Base-by-base conservation (phyloP, 768 basidiomycete species). In the Coprinopsis strossmayeri region DNA sequence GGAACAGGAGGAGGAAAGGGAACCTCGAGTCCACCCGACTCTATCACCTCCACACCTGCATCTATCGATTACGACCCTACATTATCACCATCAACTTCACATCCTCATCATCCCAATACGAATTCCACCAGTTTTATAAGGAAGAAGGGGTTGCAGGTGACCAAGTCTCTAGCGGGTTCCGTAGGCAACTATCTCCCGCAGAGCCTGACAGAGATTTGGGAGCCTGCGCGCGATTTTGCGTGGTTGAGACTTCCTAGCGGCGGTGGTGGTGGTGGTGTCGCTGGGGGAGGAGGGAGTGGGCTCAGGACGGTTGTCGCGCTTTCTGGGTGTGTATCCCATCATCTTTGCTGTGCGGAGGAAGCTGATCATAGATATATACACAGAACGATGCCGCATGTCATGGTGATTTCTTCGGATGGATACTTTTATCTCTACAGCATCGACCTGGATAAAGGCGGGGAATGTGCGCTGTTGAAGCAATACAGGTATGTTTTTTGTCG, bases 341-440 rank as follows among this genome's bases (percentile, higher is more conserved):
- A 26, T 26, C 9, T 15, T 27, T 48, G 9, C 48, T 41, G n/a
- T n/a, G n/a, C n/a, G n/a, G n/a, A n/a, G n/a, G n/a, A n/a, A n/a
- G n/a, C n/a, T n/a, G n/a, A n/a, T n/a, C n/a, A n/a, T n/a, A n/a
- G n/a, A n/a, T n/a, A n/a, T n/a, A n/a, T n/a, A n/a, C n/a, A n/a
- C 35, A 32, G 46, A 15, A 92, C 91, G 5, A 87, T 90, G 68
- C 94, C 95, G 0, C 95, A 99, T 52, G 86, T 97, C 10, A 95
- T 96, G 91, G 93, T 99, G 20, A 81, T 98, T 49, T 93, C 92
- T 0, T 88, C 90, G 0, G 93, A 97, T 50, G 95, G 95, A 1
- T 88, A 91, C 57, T 95, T 96, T 64, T 97, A 99, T 61, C 82
- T 87, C 13, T 98, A 98, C 65, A 89, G 78, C 57, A 95, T 99